Percentiles rank a stretch among this genome's conserved stretches.
Conservation (phyloP, 108 stramenopile genomes). For the Seminavis robusta region DNA sequence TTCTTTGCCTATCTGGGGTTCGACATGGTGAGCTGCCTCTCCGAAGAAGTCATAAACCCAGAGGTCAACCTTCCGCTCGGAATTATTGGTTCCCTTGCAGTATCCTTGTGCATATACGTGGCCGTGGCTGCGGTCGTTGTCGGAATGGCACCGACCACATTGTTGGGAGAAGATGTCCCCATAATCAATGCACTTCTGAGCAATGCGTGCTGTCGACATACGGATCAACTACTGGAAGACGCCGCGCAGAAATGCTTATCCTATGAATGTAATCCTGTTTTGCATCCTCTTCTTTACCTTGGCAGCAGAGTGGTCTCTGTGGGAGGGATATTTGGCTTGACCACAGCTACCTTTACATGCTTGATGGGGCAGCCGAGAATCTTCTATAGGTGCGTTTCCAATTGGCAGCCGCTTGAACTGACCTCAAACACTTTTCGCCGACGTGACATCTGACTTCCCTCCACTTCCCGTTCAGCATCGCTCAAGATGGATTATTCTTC, state of each 20-base stretch:
- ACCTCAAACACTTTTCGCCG: too few species aligned
- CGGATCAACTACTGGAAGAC: constrained; percentile 16
- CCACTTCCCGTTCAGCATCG: constrained; percentile 78
- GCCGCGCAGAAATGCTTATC: background rate
- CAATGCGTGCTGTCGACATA: constrained; percentile 48
- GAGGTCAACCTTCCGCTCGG: constrained; percentile 76
- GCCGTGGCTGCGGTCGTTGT: constrained; percentile 74
- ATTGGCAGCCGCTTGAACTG: too few species aligned
- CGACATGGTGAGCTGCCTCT: constrained; percentile 85
- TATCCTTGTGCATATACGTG: constrained; percentile 74
- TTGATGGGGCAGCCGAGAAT: constrained; percentile 37
- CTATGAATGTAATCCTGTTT: background rate
- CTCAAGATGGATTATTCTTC: constrained; percentile 84
- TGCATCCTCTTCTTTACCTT: background rate
- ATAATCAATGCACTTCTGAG: constrained; percentile 46
- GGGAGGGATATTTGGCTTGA: constrained; percentile 50
- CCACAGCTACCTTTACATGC: constrained; percentile 43
- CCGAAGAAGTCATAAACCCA: constrained; percentile 87
- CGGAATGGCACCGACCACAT: constrained; percentile 73
- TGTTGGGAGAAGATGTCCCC: constrained; percentile 39
- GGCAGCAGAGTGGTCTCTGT: constrained; percentile 31
- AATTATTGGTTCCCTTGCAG: constrained; percentile 68
- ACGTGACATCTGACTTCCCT: too few species aligned
- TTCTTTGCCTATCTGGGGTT: constrained; percentile 93
- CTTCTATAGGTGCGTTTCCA: too few species aligned